These are phyloP conservation scores for Botryosphaeria dothidea DNA, from an alignment of 2,329 filamentous ascomycete species.

Conservation along the genomic window DNA sequence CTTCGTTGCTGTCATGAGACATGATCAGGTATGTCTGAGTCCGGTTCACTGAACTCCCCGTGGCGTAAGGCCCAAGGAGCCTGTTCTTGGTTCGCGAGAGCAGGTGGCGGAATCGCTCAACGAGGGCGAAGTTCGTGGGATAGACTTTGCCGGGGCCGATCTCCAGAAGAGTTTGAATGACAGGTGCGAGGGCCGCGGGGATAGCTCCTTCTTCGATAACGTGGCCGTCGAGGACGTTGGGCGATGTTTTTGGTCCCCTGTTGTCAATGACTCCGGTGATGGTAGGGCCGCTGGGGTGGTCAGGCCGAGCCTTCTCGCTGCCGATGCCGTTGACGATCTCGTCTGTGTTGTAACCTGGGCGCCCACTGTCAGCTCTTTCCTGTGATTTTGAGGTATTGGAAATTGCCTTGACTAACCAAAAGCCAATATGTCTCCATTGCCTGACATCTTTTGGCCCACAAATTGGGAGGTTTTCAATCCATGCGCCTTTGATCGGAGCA, in stretches of 20 bases:
- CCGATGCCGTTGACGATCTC: constrained; percentile 60
- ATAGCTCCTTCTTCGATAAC: constrained; percentile 66
- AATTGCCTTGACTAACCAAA: constrained; percentile 48
- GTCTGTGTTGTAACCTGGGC: constrained; percentile 60
- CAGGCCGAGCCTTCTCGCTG: constrained; percentile 48
- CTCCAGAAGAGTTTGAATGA: constrained; percentile 61
- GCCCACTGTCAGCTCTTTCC: not conserved
- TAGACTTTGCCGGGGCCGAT: constrained; percentile 51
- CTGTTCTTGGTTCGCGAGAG: constrained; percentile 54
- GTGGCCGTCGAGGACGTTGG: constrained; percentile 59
- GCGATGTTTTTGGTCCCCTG: constrained; percentile 46
- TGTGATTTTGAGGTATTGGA: too few species aligned
- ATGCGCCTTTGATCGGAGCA: constrained; percentile 38
- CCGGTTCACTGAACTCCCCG: constrained; percentile 57
- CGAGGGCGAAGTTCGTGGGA: constrained; percentile 40
- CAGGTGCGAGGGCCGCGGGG: constrained; percentile 56
- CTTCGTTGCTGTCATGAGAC: constrained; percentile 67
- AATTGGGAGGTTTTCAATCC: constrained; percentile 60
- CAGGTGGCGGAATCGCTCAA: constrained; percentile 48
- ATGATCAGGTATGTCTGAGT: constrained; percentile 68
- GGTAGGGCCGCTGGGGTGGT: constrained; percentile 60
- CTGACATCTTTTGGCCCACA: constrained; percentile 53
- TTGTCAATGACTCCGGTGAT: constrained; percentile 66
- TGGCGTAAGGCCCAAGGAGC: constrained; percentile 61
- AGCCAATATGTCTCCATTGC: constrained; percentile 66